Base-by-base conservation (phyloP, 148 eudicot genomes). In the Cornus kousa region DNA sequence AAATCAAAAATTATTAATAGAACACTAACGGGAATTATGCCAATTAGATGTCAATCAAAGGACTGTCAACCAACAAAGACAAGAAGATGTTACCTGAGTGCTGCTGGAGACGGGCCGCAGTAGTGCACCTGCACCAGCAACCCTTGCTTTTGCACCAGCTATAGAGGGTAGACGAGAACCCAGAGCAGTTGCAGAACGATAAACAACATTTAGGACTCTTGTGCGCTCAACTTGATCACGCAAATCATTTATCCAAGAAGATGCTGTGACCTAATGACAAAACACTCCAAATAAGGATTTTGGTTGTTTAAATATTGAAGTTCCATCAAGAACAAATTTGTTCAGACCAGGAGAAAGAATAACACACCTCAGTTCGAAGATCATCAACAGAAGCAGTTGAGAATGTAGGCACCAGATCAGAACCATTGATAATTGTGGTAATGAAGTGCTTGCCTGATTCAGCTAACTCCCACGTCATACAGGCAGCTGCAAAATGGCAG, bases 401-500 rank as follows among this genome's bases (percentile, higher is more conserved):
- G 85, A 93, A 95, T 59, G 98, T 93, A 23, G 98, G 98, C 70
- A 95, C 98, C 68, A 95, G 83, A 86, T 95, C 98, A 80, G 98
- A 91, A 39, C 96, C 96, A 72, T 95, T 95, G 74, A 95, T 87
- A 76, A 95, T 82, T 70, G 98, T 90, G 53, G 97, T 87, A 64
- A 95, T 88, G 81, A 95, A 95, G 75, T 91, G 92, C 77, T 90
- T 88, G 66, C 98, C 98, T 72, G 98, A 95, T 86, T 95, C 97
- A 7, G 98, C 98, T 79, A 95, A 87, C 74, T 93, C 97, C 98
- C 96, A 93, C 40, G 98, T 95, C 98, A 95, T 91, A 81, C 98
- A 93, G 71, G 98, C 98, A 87, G 97, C 98, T 95, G 90, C 81
- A 89, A 77, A 80, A 67, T 82, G 7, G 67, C 32, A 78, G n/a